Base-by-base conservation (phyloP, 1,284 basidiomycete genomes). In the Moniliophthora roreri region DNA sequence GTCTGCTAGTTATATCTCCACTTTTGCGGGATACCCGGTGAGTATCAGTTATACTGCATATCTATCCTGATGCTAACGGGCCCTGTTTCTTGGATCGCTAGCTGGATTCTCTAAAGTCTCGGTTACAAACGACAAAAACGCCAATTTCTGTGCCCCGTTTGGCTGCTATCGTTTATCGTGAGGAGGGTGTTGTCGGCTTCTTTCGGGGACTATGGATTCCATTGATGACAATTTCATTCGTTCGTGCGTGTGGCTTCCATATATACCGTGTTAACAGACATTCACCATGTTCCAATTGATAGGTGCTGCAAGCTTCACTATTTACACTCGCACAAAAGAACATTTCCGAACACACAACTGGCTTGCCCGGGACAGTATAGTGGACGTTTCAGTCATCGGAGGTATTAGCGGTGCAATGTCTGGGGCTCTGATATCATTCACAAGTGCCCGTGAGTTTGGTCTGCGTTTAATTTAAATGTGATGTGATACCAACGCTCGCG, bases 191-290 rank as follows among this genome's bases (percentile, higher is more conserved):
- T 34, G 80, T 82, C 57, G 96, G 95, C 52, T 97, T 96, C 70
- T 96, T 93, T 70, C 82, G 94, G 53, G 93, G 93, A 53, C 68
- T 91, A 51, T 91, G 92, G 80, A 93, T 98, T 62, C 96, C 96
- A 28, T 81, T 98, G 51, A 82, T 96, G 71, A 98, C 96, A 6
- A 98, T 99, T 63, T 95, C 94, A 5, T 95, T 96, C 66, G 95
- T 98, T 65, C 90, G 95, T 80, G 74, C 79, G 77, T 91, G 67
- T 42, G 45, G 40, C 56, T 54, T 23, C 5, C n/a, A n/a, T n/a
- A 40, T 47, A 40, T 45, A 46, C 24, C 41, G n/a, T 23, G 23
- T 16, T n/a, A 35, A 49, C 44, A 20, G 53, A 50, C 42, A 51
- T 53, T 37, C 15, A 9, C 34, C 46, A 16, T 53, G 55, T 36